Base-by-base conservation (phyloP, 208 protist species). In the Acanthamoeba triangularis region DNA sequence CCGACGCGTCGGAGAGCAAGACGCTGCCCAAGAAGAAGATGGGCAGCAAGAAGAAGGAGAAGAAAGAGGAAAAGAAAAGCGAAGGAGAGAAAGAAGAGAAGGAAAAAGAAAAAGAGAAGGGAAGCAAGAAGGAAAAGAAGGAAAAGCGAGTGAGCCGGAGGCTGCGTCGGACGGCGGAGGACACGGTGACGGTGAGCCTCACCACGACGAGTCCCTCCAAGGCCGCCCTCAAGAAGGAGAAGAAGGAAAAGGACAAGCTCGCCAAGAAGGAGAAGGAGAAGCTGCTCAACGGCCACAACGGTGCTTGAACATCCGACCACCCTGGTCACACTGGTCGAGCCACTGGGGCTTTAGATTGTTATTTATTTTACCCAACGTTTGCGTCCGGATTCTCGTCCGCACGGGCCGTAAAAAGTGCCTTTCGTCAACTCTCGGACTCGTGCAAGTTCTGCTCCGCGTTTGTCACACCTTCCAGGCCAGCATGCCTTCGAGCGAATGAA, bases 381-480 rank as follows among this genome's bases (percentile, higher is more conserved):
- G n/a, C n/a, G n/a, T n/a, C n/a, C n/a, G n/a, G n/a, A n/a, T n/a
- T n/a, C n/a, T n/a, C n/a, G n/a, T n/a, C n/a, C n/a, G n/a, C n/a
- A n/a, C n/a, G n/a, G n/a, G n/a, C n/a, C n/a, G n/a, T n/a, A n/a
- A n/a, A n/a, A n/a, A n/a, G n/a, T n/a, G n/a, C n/a, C n/a, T n/a
- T n/a, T n/a, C n/a, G n/a, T n/a, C n/a, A n/a, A n/a, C n/a, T n/a
- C n/a, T n/a, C 52, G 10, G 80, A 90, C 80, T 90, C 80, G 4
- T 90, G 65, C 80, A 90, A 90, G 49, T 90, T 90, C 30, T 90
- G 65, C 52, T 90, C 80, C 11, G 14, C 80, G 35, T 90, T 65
- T 23, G 80, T 90, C 7, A 90, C 49, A 90, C 44, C 0, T 90
- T 65, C 80, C 80, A 90, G 30, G 49, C 25, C 5, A 90, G 80